Conservation (phyloP, 805 yeast species). For the Starmerella vitae region DNA sequence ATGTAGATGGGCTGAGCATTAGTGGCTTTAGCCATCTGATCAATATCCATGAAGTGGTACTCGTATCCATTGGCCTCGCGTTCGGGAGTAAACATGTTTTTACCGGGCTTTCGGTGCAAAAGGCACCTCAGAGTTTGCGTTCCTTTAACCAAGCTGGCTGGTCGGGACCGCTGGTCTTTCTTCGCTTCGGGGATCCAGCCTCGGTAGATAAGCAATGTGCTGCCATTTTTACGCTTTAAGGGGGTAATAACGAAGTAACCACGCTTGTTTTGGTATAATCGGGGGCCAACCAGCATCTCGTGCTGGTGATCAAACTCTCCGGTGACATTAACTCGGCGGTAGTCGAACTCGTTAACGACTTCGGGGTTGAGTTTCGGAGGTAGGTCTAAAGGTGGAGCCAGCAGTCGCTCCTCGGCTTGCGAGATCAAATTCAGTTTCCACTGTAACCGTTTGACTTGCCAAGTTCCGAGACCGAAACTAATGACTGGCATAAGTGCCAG, state of each 20-base stretch:
- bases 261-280: constrained; percentile 52
- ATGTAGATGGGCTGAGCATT: constrained; percentile 61
- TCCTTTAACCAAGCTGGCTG: constrained; percentile 59
- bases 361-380: constrained; percentile 47
- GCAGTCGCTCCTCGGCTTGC: constrained; percentile 65
- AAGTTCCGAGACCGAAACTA: constrained; percentile 74
- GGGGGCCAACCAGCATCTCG: constrained; percentile 87
- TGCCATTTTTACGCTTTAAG: constrained; percentile 61
- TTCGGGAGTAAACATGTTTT: constrained; percentile 57
- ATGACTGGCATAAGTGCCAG: constrained; percentile 66
- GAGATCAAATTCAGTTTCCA: constrained; percentile 85
- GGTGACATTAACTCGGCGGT: constrained; percentile 57
- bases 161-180: constrained; percentile 42
- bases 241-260: constrained; percentile 81
- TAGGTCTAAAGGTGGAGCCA: constrained; percentile 55
- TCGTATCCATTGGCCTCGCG: constrained; percentile 52
- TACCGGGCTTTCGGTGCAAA: constrained; percentile 51
- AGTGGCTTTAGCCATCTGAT: constrained; percentile 59
- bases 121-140: constrained; percentile 61
- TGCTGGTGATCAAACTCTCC: constrained; percentile 75
- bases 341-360: constrained; percentile 62
- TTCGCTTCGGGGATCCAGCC: constrained; percentile 73
- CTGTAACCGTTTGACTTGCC: constrained; percentile 76
- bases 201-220: constrained; percentile 68
- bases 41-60: constrained; percentile 69